Percentiles rank a stretch among this genome's conserved stretches.
Evolutionary conservation across 768 basidiomycete genomes (phyloP).

Genomic region (Boletus sp.): DNA sequence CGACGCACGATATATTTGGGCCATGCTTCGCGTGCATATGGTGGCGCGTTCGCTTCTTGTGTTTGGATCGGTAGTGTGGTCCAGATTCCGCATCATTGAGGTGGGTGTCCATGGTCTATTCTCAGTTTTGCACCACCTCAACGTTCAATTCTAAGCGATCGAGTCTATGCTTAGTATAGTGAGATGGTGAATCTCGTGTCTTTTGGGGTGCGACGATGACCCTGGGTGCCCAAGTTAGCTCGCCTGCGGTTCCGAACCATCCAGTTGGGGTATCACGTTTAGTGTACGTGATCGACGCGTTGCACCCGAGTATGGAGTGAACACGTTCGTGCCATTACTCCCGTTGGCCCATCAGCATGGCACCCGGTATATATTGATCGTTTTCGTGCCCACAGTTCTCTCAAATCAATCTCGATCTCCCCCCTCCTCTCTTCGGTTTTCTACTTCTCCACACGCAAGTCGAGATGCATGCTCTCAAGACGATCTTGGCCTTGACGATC

Average conservation of each 20-base stretch:
- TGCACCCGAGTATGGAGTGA: neutral
- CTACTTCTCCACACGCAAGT: neutral
- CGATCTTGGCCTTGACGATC: neutral
- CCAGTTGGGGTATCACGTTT: neutral
- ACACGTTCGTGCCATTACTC: neutral
- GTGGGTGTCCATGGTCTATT: neutral
- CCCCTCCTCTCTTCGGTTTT: neutral
- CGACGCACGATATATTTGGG: neutral
- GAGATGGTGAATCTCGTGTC: neutral
- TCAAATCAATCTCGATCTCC: neutral
- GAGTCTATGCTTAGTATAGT: neutral
- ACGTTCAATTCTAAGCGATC: too few species aligned
- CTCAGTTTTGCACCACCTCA: neutral
- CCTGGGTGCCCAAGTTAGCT: neutral
- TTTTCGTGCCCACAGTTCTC: neutral
- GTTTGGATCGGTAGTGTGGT: neutral
- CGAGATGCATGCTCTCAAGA: conserved; percentile 6
- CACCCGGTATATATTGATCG: neutral
- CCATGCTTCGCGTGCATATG: neutral
- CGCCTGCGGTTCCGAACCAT: neutral
- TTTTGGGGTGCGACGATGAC: neutral
- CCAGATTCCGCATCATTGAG: neutral
- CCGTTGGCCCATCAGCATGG: neutral
- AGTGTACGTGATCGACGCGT: too few species aligned
- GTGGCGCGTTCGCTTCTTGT: too few species aligned